Percentiles rank a stretch among this genome's conserved stretches.
Evolutionary conservation across 2,329 filamentous ascomycete species (phyloP).

Genomic region (Amauroascus niger): DNA sequence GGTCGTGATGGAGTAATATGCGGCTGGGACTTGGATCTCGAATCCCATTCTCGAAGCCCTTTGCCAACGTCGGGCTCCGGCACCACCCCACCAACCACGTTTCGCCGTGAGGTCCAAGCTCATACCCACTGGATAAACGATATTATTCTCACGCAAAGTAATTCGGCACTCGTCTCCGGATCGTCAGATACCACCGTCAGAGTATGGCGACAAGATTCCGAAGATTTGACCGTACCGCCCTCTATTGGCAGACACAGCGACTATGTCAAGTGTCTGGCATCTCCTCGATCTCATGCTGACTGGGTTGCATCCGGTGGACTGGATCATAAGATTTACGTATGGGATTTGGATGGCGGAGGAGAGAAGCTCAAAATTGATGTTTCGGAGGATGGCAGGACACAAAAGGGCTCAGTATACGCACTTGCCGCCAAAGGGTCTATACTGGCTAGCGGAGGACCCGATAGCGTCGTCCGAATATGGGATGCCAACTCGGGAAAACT

Average conservation of each 20-base stretch:
- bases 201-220: constrained; percentile 69
- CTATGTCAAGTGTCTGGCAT: constrained; percentile 90
- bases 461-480: constrained; percentile 87
- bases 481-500: constrained; percentile 79
- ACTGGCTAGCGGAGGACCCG: constrained; percentile 83
- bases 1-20: constrained; percentile 93
- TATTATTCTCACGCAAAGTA: constrained; percentile 68
- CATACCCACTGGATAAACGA: constrained; percentile 98
- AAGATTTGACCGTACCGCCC: constrained; percentile 51
- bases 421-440: constrained; percentile 70
- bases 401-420: constrained; percentile 94
- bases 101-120: constrained; percentile 59
- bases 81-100: constrained; percentile 39
- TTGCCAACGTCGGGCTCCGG: neutral
- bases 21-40: constrained; percentile 80
- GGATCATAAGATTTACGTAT: constrained; percentile 82
- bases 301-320: constrained; percentile 94
- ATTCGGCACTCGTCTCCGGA: constrained; percentile 71
- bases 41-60: constrained; percentile 40
- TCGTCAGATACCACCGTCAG: constrained; percentile 93
- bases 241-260: constrained; percentile 89
- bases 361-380: constrained; percentile 75
- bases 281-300: constrained; percentile 57
- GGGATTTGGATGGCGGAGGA: constrained; percentile 83
- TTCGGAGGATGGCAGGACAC: constrained; percentile 60